Evolutionary conservation across 495 filamentous ascomycete genomes (phyloP).

Genomic region (Letharia lupina): DNA sequence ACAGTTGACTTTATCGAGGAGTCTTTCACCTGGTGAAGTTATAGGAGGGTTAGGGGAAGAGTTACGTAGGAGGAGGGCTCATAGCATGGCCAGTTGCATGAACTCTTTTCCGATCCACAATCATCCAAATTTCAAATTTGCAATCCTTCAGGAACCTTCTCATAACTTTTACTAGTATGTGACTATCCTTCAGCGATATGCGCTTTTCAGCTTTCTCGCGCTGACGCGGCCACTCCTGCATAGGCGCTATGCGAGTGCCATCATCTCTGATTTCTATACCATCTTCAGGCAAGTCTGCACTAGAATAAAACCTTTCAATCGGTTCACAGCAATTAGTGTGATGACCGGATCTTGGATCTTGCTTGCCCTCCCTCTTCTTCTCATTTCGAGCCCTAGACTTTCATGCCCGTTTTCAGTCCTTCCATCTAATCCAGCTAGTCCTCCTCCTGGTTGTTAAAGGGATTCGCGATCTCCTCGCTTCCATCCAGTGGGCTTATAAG

Average conservation of each 20-base stretch:
- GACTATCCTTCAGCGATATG: not conserved
- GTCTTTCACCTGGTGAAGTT: slow-evolving; percentile 48
- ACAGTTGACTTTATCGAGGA: slow-evolving; percentile 89
- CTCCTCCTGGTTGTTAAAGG: slow-evolving; percentile 69
- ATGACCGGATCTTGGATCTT: not conserved
- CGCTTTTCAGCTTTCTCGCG: not conserved
- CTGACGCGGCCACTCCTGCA: not conserved
- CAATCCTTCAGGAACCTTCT: not conserved
- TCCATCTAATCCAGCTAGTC: slow-evolving; percentile 2
- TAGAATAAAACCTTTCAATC: not conserved
- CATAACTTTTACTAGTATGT: not conserved
- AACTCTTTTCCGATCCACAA: not conserved
- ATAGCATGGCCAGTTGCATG: not conserved
- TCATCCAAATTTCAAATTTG: not conserved
- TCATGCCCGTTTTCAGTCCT: not conserved
- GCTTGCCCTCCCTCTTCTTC: not conserved
- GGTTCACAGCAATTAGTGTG: not conserved
- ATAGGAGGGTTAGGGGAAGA: not conserved
- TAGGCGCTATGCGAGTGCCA: slow-evolving; percentile 4
- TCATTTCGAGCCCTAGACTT: not conserved
- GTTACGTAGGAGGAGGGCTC: not conserved
- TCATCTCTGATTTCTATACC: not conserved
- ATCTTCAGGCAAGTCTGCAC: not conserved
- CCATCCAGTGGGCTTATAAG: slow-evolving; percentile 89
- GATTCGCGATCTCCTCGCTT: slow-evolving; percentile 91